Conservation (phyloP, 164 flowering plant genomes). For the Piper longum region DNA sequence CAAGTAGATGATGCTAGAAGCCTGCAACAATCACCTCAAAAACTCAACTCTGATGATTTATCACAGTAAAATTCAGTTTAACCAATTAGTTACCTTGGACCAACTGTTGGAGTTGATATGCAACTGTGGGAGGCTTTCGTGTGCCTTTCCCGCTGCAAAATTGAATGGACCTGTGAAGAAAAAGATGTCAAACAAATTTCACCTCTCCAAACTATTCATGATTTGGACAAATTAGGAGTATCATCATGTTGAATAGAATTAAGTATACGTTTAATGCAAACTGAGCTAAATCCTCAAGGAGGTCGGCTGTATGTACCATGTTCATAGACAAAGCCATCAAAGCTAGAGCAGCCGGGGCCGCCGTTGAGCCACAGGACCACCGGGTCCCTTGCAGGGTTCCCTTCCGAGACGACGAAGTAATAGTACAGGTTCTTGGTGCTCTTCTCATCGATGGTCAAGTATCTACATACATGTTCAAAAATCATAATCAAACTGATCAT, state of each 20-base stretch:
- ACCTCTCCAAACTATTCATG: no score
- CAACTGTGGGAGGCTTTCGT: conserved; percentile 39
- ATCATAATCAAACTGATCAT: not conserved
- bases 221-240: no score
- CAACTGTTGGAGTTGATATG: conserved; percentile 81
- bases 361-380: conserved; percentile 97
- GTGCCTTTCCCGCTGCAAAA: conserved; percentile 34
- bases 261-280: no score
- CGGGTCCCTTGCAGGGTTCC: conserved; percentile 61
- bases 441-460: conserved; percentile 49
- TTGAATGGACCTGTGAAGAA: conserved; percentile 69
- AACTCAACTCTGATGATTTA: no score
- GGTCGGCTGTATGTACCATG: conserved; percentile 35
- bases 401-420: conserved; percentile 69
- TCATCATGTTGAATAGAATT: no score
- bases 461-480: conserved; percentile 27
- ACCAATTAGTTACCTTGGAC: conserved; percentile 52
- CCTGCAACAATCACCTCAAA: conserved; percentile 24
- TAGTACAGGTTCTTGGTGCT: conserved; percentile 61
- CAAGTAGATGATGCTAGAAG: conserved; percentile 74
- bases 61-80: no score
- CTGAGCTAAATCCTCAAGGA: no score
- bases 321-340: conserved; percentile 90
- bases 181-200: no score
- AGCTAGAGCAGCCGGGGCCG: conserved; percentile 97